Percentiles rank a stretch among this genome's conserved stretches.
Evolutionary conservation across 139 green algal genomes (phyloP).

Genomic region (Micromonas pusilla): DNA sequence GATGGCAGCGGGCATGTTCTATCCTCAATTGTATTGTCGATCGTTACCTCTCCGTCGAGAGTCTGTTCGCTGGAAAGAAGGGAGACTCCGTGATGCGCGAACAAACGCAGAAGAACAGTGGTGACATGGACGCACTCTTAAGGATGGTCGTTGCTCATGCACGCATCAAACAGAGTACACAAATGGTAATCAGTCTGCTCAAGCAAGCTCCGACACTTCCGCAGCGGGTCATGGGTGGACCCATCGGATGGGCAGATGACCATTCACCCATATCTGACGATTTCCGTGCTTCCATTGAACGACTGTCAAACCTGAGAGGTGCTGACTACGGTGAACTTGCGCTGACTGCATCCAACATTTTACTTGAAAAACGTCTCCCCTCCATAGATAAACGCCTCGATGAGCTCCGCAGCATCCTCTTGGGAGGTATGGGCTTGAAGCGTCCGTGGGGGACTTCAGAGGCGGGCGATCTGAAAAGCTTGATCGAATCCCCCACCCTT

Average conservation of each 20-base stretch:
- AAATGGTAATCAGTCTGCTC: conserved; percentile 14
- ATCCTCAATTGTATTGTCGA: conserved; percentile 1
- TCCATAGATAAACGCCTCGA: conserved; percentile 25
- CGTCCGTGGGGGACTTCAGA: conserved; percentile 18
- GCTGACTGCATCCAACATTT: conserved; percentile 20
- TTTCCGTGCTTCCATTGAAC: conserved; percentile 1
- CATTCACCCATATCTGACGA: conserved; percentile 25
- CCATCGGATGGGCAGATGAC: conserved; percentile 25
- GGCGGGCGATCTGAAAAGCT: conserved; percentile 8
- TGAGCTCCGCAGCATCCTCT: conserved; percentile 25
- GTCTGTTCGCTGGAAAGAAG: conserved; percentile 16
- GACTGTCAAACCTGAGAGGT: conserved; percentile 19
- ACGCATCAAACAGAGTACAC: neutral
- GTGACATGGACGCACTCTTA: neutral
- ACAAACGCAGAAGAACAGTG: neutral
- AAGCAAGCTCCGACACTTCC: conserved; percentile 25
- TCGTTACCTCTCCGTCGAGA: conserved; percentile 18
- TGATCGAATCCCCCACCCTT: conserved; percentile 25
- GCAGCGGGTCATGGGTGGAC: conserved; percentile 15
- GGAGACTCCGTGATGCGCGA: conserved; percentile 9
- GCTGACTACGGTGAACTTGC: conserved; percentile 30
- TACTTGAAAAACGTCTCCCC: conserved; percentile 21
- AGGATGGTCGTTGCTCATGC: neutral
- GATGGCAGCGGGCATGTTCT: conserved; percentile 3
- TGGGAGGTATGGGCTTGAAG: conserved; percentile 1